Evolutionary conservation across 148 eudicot species (phyloP).

Genomic region (Fallopia convolvulus): DNA sequence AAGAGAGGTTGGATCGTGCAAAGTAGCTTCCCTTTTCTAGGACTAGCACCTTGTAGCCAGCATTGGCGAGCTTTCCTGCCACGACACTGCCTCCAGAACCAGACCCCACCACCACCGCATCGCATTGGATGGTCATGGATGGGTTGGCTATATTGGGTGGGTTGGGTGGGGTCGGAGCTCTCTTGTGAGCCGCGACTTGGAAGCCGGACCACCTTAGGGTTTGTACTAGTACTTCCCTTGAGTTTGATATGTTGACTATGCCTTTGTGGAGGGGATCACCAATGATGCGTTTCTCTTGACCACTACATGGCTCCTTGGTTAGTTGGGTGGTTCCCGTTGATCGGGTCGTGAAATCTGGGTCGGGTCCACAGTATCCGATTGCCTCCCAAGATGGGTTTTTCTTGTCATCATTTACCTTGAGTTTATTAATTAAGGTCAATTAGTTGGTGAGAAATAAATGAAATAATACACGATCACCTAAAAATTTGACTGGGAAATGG

Average conservation of each 20-base stretch:
- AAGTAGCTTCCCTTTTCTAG: conserved; percentile 58
- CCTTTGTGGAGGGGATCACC: conserved; percentile 59
- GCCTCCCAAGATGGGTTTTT: conserved; percentile 62
- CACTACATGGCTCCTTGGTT: background rate
- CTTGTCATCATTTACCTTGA: conserved; percentile 42
- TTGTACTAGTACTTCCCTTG: conserved; percentile 18
- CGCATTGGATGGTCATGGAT: conserved; percentile 41
- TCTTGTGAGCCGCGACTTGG: conserved; percentile 19
- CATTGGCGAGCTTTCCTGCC: conserved; percentile 54
- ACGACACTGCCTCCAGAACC: conserved; percentile 74
- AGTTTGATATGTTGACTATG: conserved; percentile 21
- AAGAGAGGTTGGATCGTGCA: conserved; percentile 47
- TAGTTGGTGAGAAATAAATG: no score
- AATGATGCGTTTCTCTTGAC: conserved; percentile 16
- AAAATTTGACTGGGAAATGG: no score
- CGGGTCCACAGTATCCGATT: conserved; percentile 60
- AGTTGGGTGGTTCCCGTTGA: background rate
- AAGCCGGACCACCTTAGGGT: conserved; percentile 24
- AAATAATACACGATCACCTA: no score
- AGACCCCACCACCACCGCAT: conserved; percentile 63
- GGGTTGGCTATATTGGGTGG: conserved; percentile 12
- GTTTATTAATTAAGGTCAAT: no score
- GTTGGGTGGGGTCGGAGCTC: background rate
- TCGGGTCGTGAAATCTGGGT: conserved; percentile 31
- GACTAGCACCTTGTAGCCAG: conserved; percentile 66